Conservation (phyloP, 441 rosid species). For the Bocquillonia castaneifolia region DNA sequence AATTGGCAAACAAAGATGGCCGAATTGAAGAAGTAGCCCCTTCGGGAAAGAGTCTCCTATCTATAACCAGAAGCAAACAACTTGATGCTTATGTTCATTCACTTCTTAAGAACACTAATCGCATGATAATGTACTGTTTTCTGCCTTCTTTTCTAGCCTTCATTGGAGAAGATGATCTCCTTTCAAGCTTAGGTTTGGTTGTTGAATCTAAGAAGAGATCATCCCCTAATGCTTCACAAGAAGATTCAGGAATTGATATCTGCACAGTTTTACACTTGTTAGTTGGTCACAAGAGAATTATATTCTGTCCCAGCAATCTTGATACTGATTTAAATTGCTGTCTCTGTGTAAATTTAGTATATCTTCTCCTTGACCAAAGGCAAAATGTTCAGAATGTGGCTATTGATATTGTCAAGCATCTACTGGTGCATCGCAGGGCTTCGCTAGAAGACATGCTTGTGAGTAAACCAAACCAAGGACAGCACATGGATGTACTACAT, state of each 20-base stretch:
- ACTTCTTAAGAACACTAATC: slow-evolving; percentile 84
- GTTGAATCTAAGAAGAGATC: slow-evolving; percentile 64
- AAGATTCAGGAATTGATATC: slow-evolving; percentile 81
- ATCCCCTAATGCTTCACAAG: slow-evolving; percentile 45
- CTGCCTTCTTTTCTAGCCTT: slow-evolving; percentile 84
- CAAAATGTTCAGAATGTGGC: slow-evolving; percentile 80
- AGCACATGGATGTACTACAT: slow-evolving; percentile 72
- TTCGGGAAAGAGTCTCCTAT: slow-evolving; percentile 83
- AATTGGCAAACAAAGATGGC: slow-evolving; percentile 96
- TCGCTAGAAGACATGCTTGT: slow-evolving; percentile 90
- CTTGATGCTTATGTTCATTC: slow-evolving; percentile 95
- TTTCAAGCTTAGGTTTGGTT: slow-evolving; percentile 71
- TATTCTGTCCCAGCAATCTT: slow-evolving; percentile 94
- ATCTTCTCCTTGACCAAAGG: slow-evolving; percentile 83
- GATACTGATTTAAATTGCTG: slow-evolving; percentile 96
- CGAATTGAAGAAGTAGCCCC: slow-evolving; percentile 92
- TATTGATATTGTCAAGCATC: slow-evolving; percentile 74
- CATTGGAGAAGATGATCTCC: slow-evolving; percentile 88
- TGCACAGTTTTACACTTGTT: slow-evolving; percentile 82
- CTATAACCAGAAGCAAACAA: slow-evolving; percentile 77
- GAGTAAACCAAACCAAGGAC: slow-evolving; percentile 90
- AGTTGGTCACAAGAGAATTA: slow-evolving; percentile 83
- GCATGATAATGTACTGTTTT: slow-evolving; percentile 91
- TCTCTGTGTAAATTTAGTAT: slow-evolving; percentile 83
- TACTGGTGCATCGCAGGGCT: slow-evolving; percentile 89